A percentile compares a stretch with the other conserved stretches of the same genome.
Conservation (phyloP, 352 stramenopile genomes). For the Phytopythium boreale region DNA sequence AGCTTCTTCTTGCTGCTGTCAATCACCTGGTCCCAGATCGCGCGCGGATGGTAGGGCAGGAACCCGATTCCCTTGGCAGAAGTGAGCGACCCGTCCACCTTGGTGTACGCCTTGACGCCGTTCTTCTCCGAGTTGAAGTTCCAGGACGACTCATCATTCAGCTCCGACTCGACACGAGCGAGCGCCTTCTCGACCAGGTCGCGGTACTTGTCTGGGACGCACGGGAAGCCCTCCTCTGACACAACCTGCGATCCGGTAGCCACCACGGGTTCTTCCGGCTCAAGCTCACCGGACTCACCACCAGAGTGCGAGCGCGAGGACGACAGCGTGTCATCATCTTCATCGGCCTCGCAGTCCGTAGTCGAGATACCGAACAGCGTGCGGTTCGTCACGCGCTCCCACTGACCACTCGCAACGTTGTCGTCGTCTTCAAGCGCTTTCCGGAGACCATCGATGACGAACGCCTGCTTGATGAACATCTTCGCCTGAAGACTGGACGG, state of each 20-base stretch:
- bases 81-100: slow-evolving; percentile 62
- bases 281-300: slow-evolving; percentile 16
- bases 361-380: slow-evolving; percentile 46
- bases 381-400: slow-evolving; percentile 42
- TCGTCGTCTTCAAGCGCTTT: slow-evolving; percentile 55
- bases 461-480: slow-evolving; percentile 70
- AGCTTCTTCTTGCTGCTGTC: slow-evolving; percentile 44
- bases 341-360: slow-evolving; percentile 29
- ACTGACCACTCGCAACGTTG: slow-evolving; percentile 7
- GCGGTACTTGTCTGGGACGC: slow-evolving; percentile 46
- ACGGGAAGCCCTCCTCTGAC: slow-evolving; percentile 38
- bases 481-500: slow-evolving; percentile 52
- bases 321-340: slow-evolving; percentile 38
- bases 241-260: slow-evolving; percentile 12
- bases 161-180: slow-evolving; percentile 48
- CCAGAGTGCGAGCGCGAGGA: slow-evolving; percentile 18
- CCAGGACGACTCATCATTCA: slow-evolving; percentile 56
- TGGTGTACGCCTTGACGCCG: slow-evolving; percentile 64
- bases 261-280: slow-evolving; percentile 8
- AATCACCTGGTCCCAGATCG: slow-evolving; percentile 51
- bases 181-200: slow-evolving; percentile 60
- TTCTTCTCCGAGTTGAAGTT: slow-evolving; percentile 70
- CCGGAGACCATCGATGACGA: slow-evolving; percentile 56
- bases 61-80: slow-evolving; percentile 51
- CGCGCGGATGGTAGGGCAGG: slow-evolving; percentile 46